Evolutionary conservation across 73 alveolate genomes (phyloP).

Genomic region (Durusdinium trenchii): DNA sequence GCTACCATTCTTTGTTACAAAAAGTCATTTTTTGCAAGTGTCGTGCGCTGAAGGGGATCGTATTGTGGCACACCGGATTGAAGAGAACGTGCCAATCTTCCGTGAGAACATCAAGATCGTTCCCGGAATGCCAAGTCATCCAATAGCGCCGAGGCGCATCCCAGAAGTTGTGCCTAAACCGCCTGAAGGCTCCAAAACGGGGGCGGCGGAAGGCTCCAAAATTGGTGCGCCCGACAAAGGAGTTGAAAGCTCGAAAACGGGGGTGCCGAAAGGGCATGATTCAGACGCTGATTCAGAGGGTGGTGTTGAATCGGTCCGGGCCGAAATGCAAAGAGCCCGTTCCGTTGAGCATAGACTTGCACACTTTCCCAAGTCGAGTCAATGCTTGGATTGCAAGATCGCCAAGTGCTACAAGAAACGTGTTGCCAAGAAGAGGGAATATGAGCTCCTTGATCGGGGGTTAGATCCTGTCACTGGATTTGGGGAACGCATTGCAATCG

Average conservation of each 20-base stretch:
- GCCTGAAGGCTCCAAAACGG: conserved; percentile 1
- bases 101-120: background rate
- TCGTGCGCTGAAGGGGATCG: background rate
- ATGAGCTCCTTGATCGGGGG: conserved; percentile 15
- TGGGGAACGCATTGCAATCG: conserved; percentile 40
- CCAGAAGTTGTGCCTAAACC: background rate
- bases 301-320: background rate
- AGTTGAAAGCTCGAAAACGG: background rate
- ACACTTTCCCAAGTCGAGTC: background rate
- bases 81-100: conserved; percentile 14
- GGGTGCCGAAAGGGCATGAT: background rate
- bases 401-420: conserved; percentile 12
- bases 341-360: background rate
- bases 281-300: conserved; percentile 5
- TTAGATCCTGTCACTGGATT: conserved; percentile 24
- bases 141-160: background rate
- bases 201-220: background rate
- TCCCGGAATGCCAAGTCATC: background rate
- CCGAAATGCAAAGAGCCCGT: conserved; percentile 1
- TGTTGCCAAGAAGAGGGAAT: background rate
- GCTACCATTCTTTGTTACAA: background rate
- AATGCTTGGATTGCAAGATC: background rate
- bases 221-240: background rate
- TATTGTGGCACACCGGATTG: background rate
- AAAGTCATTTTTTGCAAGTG: background rate